Evolutionary conservation across 2,329 filamentous ascomycete species (phyloP), one percentile per base, ranked within the genome.

Genomic region (Passalora sequoiae): DNA sequence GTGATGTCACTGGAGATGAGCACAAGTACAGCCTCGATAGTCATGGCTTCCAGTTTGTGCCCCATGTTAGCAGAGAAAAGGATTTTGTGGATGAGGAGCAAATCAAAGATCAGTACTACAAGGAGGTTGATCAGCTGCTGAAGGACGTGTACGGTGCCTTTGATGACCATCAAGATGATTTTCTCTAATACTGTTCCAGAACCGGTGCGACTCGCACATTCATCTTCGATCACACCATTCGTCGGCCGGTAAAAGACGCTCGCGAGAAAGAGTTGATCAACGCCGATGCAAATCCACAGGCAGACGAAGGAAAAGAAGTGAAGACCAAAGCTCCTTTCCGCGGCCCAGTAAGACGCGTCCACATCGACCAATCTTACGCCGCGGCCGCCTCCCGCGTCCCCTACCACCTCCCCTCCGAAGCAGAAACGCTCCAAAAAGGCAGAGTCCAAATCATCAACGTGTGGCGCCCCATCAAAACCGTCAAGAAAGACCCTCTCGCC

Each of bases 171-270:
- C n/a, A n/a, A n/a, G n/a, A n/a, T n/a, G n/a, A n/a, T n/a, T n/a
- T n/a, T n/a, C n/a, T n/a, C n/a, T n/a, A n/a, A n/a, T n/a, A n/a
- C n/a, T n/a, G n/a, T n/a, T n/a, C n/a, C 20, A 56, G 52, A 13
- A 81, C 78, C 12, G 78, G 77, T 3, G 77, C 71, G 12, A 64
- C 72, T 2, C 70, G 72, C 16, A 62, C 80, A 51, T 72, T 77
- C 66, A 78, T 81, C 58, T 83, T 82, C 57, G 76, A 80, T 63
- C 77, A 81, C 63, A 80, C 76, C 4, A 76, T 83, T 54, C 72
- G 72, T n/a, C 70, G 72, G 33, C 58, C 61, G 22, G 52, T 59
- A 3, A 54, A 47, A 25, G 66, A 70, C 32, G 48, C 48, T 10
- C 47, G 48, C 36, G 30, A 43, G 44, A 40, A 48, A 6, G 19